A percentile compares a stretch with the other conserved stretches of the same genome.
These are phyloP conservation scores for Ustilago tritici DNA, from an alignment of 1,284 basidiomycete genomes.

Conservation along the genomic window DNA sequence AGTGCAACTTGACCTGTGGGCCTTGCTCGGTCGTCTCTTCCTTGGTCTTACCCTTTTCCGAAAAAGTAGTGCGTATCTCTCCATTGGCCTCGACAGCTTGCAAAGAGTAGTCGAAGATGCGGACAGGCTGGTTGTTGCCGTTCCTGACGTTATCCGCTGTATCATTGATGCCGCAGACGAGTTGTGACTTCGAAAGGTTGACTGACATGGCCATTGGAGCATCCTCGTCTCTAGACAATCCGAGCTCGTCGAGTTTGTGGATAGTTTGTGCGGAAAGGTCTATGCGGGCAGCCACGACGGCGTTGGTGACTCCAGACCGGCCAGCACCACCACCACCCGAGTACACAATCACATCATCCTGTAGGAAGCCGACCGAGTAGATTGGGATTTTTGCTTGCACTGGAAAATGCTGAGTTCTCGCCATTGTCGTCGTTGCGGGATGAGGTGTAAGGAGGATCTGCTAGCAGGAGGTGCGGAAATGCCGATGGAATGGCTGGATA, in stretches of 20 bases:
- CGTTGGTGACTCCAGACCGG: slow-evolving; percentile 64
- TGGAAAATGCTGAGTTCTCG: slow-evolving; percentile 51
- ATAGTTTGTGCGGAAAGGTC: slow-evolving; percentile 32
- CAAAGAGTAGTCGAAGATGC: slow-evolving; percentile 54
- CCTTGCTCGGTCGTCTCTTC: slow-evolving; percentile 11
- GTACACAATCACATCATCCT: slow-evolving; percentile 59
- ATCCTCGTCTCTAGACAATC: slow-evolving; percentile 62
- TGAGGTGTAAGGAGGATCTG: neutral
- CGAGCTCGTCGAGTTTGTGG: slow-evolving; percentile 48
- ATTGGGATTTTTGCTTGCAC: slow-evolving; percentile 59
- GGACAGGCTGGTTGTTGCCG: slow-evolving; percentile 55
- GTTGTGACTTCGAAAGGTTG: slow-evolving; percentile 29
- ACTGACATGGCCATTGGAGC: slow-evolving; percentile 67
- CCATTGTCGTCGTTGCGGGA: slow-evolving; percentile 21
- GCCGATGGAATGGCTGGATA: slow-evolving; percentile 1
- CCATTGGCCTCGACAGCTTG: neutral
- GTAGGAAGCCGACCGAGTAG: slow-evolving; percentile 62
- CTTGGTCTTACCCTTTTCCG: slow-evolving; percentile 35
- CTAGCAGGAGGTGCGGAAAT: neutral
- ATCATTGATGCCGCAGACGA: slow-evolving; percentile 66
- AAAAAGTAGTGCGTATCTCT: slow-evolving; percentile 1
- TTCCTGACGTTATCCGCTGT: slow-evolving; percentile 32
- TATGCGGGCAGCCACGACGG: slow-evolving; percentile 52
- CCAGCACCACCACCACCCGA: slow-evolving; percentile 66
- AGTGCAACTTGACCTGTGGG: slow-evolving; percentile 31